A percentile compares a stretch with the other conserved stretches of the same genome.
Evolutionary conservation across 169 alveolate species (phyloP).

Genomic region (Babesia bovis): DNA sequence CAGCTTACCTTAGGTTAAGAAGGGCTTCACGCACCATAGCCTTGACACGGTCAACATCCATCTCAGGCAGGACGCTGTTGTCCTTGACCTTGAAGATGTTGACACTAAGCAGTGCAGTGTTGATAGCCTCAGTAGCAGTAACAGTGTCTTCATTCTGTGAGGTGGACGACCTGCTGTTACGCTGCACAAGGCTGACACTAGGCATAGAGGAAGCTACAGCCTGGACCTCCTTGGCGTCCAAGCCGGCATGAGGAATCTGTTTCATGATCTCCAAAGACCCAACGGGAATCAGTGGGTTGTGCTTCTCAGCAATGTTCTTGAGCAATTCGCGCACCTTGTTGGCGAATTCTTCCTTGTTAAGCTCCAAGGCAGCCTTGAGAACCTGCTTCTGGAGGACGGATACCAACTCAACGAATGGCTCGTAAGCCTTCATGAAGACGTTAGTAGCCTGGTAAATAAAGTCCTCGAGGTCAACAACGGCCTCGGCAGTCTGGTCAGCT

Average conservation of each 20-base stretch:
- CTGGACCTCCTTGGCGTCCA: not conserved
- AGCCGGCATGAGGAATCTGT: constrained; percentile 15
- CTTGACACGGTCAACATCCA: constrained; percentile 1
- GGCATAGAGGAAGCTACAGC: not conserved
- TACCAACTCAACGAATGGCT: constrained; percentile 36
- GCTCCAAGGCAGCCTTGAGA: constrained; percentile 12
- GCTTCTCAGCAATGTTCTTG: constrained; percentile 11
- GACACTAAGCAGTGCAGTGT: constrained; percentile 13
- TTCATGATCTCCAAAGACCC: not conserved
- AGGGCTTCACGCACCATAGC: constrained; percentile 12
- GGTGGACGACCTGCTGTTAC: not conserved
- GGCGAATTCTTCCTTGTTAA: constrained; percentile 29
- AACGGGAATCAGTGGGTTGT: not conserved
- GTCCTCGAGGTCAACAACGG: constrained; percentile 33
- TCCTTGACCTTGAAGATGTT: constrained; percentile 15
- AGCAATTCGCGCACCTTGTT: constrained; percentile 4
- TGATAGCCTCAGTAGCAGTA: constrained; percentile 2
- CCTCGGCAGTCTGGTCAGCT: not conserved
- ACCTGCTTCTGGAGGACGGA: constrained; percentile 10
- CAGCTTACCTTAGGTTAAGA: constrained; percentile 5
- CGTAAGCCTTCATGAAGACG: constrained; percentile 57
- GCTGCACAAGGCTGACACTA: constrained; percentile 26
- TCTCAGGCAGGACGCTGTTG: constrained; percentile 9
- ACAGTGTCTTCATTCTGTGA: not conserved
- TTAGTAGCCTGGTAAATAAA: constrained; percentile 27